Evolutionary conservation across 1,284 basidiomycete genomes (phyloP), one percentile per base, ranked within the genome.

Genomic region (Dichomitus squalens): DNA sequence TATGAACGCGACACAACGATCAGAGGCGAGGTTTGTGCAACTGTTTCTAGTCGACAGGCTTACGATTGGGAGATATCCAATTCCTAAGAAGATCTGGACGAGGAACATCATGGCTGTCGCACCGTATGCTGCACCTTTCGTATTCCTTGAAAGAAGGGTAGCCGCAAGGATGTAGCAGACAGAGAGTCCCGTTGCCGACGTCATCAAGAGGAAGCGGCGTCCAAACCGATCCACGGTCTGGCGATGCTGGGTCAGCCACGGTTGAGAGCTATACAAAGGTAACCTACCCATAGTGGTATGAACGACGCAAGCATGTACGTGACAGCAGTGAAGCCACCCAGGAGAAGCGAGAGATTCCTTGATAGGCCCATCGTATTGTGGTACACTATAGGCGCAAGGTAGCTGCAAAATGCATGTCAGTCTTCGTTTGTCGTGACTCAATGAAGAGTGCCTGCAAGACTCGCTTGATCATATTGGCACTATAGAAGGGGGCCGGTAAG

Each of bases 271-370:
- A 14, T n/a, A n/a, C n/a, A n/a, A n/a, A 9, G 14, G 16, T n/a
- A 8, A 54, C 67, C 39, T 50, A 73, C 75, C 76, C 74, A 78
- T 5, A 76, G 71, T 2, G 75, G 76, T 51, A 79, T 77, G 55
- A 79, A 77, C 0, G 77, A 78, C n/a, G 76, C 76, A 35, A 78
- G 57, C 72, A 78, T 74, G 57, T 76, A 79, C 0, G 73, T 76
- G 43, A 77, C 68, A 0, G 76, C 68, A 1, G 75, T 78, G 57
- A 69, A 75, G 3, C 75, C 76, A 21, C 75, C 76, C 5, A 78
- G 70, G 34, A 78, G 71, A 27, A 77, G 70, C 4, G 75, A 76
- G 14, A 78, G 68, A 31, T 77, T 70, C 27, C 76, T 70, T 7
- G 75, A 73, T 14, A 78, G 62, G 7, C 76, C 76, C 76, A 77